Conservation (phyloP, 176 grass and related monocot genomes). For the Bromus sterilis region DNA sequence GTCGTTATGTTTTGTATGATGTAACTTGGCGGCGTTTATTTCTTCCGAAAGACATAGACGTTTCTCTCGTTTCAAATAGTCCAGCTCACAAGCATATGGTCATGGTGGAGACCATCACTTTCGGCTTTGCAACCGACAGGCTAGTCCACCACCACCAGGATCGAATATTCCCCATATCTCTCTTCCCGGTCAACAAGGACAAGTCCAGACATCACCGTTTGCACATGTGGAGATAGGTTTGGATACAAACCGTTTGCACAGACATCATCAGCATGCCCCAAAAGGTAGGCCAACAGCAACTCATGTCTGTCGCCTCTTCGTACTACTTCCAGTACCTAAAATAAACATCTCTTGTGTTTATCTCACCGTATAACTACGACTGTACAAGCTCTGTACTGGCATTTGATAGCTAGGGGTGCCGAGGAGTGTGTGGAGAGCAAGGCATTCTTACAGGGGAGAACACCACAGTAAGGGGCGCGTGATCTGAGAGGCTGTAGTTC, state of each 20-base stretch:
- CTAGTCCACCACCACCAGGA: too few relatives aligned
- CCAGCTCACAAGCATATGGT: too few relatives aligned
- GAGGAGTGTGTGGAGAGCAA: constrained; percentile 19
- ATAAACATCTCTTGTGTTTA: background rate
- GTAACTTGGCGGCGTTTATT: too few relatives aligned
- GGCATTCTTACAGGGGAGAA: constrained; percentile 72
- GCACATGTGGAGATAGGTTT: background rate
- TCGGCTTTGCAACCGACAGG: too few relatives aligned
- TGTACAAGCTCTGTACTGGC: constrained; percentile 21
- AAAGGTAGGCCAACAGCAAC: background rate
- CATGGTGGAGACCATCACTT: too few relatives aligned
- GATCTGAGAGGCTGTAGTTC: constrained; percentile 87
- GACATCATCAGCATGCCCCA: background rate
- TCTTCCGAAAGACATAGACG: too few relatives aligned
- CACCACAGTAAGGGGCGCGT: constrained; percentile 80
- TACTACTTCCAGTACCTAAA: constrained; percentile 5
- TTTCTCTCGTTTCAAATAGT: too few relatives aligned
- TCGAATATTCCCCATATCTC: too few relatives aligned
- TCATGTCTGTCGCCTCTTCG: constrained; percentile 17
- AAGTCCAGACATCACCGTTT: too few relatives aligned
- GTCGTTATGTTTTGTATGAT: too few relatives aligned
- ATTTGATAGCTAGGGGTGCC: background rate
- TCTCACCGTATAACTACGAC: constrained; percentile 15
- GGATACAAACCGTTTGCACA: background rate
- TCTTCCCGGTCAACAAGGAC: too few relatives aligned